Evolutionary conservation across 164 flowering plant genomes (phyloP).

Genomic region (Vitis riparia): DNA sequence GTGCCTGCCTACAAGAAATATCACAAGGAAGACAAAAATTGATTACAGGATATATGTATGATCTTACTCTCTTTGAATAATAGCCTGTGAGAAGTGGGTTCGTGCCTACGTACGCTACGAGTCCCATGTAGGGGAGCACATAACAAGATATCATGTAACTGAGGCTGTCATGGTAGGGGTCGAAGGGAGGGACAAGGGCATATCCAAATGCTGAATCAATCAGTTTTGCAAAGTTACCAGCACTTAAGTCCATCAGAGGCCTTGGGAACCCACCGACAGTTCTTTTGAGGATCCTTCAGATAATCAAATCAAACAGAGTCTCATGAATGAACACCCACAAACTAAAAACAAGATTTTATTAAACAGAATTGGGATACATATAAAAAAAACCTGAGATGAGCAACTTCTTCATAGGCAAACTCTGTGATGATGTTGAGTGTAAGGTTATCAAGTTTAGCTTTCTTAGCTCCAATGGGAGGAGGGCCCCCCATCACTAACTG

Average conservation of each 20-base stretch:
- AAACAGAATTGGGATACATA: no score
- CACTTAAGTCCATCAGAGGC: conserved; percentile 55
- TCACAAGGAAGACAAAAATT: no score
- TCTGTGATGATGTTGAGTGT: conserved; percentile 28
- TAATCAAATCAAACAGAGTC: background rate
- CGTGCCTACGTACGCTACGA: conserved; percentile 71
- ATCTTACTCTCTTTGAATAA: conserved; percentile 4
- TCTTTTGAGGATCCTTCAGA: conserved; percentile 38
- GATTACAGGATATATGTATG: background rate
- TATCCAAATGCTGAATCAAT: conserved; percentile 48
- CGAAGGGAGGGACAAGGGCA: conserved; percentile 54
- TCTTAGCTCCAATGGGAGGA: conserved; percentile 42
- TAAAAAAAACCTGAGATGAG: conserved; percentile 45
- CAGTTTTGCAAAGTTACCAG: conserved; percentile 33
- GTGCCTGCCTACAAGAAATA: no score
- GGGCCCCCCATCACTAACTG: conserved; percentile 41
- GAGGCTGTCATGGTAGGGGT: conserved; percentile 55
- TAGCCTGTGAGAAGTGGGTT: conserved; percentile 26
- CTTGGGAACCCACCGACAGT: conserved; percentile 60
- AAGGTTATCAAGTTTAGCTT: conserved; percentile 41
- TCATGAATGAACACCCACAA: no score
- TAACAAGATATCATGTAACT: conserved; percentile 54
- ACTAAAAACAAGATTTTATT: no score
- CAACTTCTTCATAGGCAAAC: conserved; percentile 50
- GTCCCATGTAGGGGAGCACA: conserved; percentile 66